Percentiles rank a stretch among this genome's conserved stretches.
phyloP scores from a whole-genome alignment of 2,329 filamentous ascomycete genomes.

The Trichoderma citrinoviride region DNA sequence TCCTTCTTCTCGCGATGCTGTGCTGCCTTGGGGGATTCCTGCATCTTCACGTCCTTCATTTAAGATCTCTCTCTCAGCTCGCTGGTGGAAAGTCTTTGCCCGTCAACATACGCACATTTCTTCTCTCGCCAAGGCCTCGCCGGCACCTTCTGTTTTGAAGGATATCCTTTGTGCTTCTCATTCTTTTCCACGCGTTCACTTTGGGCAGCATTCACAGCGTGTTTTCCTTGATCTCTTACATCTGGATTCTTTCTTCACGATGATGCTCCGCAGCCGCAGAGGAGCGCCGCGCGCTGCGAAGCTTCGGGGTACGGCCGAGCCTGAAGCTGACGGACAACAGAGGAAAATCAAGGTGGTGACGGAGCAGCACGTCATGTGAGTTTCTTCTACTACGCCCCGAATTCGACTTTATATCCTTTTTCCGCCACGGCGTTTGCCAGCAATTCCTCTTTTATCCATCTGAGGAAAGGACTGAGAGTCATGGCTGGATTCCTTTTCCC shows the following conservation, averaged over 20 bases:
- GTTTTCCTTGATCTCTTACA: background rate
- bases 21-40: background rate
- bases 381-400: background rate
- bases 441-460: background rate
- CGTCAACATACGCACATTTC: background rate
- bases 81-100: background rate
- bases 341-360: conserved; percentile 90
- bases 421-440: background rate
- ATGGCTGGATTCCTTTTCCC: background rate
- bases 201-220: background rate
- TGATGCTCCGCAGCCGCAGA: conserved; percentile 19
- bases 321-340: conserved; percentile 52
- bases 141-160: background rate
- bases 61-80: background rate
- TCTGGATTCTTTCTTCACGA: background rate
- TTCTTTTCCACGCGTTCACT: background rate
- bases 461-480: background rate
- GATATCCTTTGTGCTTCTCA: background rate
- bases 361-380: conserved; percentile 84
- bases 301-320: conserved; percentile 13
- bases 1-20: background rate
- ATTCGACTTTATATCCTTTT: too few relatives aligned
- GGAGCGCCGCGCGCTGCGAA: conserved; percentile 24
- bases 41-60: background rate
- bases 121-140: background rate